Percentiles rank a stretch among this genome's conserved stretches.
Evolutionary conservation across 805 yeast genomes (phyloP).

Genomic region (Kluyveromyces starmeri): DNA sequence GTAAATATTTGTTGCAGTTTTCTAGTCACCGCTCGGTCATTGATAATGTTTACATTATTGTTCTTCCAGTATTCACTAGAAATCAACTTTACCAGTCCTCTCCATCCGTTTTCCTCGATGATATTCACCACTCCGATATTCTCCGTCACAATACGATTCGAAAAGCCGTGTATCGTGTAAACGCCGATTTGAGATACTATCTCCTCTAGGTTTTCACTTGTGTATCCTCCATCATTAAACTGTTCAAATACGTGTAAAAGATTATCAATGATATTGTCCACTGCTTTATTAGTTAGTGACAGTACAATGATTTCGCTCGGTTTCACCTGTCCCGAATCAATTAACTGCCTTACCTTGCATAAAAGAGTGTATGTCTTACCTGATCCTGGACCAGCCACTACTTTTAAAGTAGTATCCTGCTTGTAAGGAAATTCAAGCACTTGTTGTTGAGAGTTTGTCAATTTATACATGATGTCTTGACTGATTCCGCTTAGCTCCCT

Average conservation of each 20-base stretch:
- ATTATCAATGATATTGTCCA: slow-evolving; percentile 35
- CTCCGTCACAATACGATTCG: slow-evolving; percentile 40
- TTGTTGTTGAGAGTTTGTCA: slow-evolving; percentile 38
- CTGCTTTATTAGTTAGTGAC: slow-evolving; percentile 64
- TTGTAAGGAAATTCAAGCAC: slow-evolving; percentile 37
- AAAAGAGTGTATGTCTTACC: slow-evolving; percentile 61
- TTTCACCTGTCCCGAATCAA: slow-evolving; percentile 28
- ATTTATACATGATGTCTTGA: slow-evolving; percentile 13
- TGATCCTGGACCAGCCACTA: slow-evolving; percentile 67
- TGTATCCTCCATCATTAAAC: slow-evolving; percentile 17
- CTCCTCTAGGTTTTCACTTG: slow-evolving; percentile 8
- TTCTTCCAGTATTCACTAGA: slow-evolving; percentile 16
- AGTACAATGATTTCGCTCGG: slow-evolving; percentile 54
- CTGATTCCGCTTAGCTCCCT: too few relatives aligned
- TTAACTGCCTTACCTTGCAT: slow-evolving; percentile 41
- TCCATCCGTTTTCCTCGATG: slow-evolving; percentile 51
- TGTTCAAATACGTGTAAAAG: slow-evolving; percentile 29
- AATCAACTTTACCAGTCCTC: slow-evolving; percentile 32
- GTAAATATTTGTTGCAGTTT: slow-evolving; percentile 16
- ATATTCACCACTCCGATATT: slow-evolving; percentile 32
- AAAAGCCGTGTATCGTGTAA: slow-evolving; percentile 57
- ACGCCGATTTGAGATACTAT: slow-evolving; percentile 31
- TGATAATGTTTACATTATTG: slow-evolving; percentile 4
- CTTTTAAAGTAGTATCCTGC: slow-evolving; percentile 36
- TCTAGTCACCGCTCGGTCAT: slow-evolving; percentile 6